A percentile compares a stretch with the other conserved stretches of the same genome.
These are phyloP conservation scores for Corymbia calophylla DNA, from an alignment of 441 rosid species.

Conservation along the genomic window DNA sequence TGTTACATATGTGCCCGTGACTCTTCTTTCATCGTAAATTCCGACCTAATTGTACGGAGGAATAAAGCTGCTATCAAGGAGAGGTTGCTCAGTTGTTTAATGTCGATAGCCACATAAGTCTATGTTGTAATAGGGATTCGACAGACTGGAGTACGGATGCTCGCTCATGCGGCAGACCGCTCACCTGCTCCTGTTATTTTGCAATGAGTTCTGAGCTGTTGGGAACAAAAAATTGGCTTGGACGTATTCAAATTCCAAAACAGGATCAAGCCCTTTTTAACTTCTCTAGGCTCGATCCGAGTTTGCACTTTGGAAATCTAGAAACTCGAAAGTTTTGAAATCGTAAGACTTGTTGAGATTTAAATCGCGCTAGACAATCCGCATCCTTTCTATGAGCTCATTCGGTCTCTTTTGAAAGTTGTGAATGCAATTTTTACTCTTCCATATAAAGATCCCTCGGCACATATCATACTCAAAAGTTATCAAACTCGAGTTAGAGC, in stretches of 20 bases:
- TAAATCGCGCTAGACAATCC: too few species aligned
- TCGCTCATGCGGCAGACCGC: background rate
- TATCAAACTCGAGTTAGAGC: background rate
- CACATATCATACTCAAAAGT: background rate
- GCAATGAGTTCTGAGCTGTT: background rate
- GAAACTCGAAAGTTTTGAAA: background rate
- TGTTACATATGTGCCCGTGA: background rate
- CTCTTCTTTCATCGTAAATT: background rate
- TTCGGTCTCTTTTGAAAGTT: background rate
- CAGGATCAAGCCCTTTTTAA: background rate
- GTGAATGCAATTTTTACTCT: background rate
- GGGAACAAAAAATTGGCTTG: background rate
- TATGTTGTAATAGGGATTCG: background rate
- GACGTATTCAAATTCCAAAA: background rate
- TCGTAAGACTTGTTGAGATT: background rate
- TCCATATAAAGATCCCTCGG: background rate
- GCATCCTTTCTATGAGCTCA: background rate
- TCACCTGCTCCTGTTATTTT: background rate
- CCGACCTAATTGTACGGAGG: background rate
- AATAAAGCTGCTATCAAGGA: background rate
- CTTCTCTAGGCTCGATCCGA: background rate
- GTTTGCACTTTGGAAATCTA: background rate
- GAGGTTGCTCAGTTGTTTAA: background rate
- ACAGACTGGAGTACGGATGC: background rate
- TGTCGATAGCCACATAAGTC: background rate